phyloP scores from a whole-genome alignment of 495 filamentous ascomycete genomes.

The Echria macrotheca region DNA sequence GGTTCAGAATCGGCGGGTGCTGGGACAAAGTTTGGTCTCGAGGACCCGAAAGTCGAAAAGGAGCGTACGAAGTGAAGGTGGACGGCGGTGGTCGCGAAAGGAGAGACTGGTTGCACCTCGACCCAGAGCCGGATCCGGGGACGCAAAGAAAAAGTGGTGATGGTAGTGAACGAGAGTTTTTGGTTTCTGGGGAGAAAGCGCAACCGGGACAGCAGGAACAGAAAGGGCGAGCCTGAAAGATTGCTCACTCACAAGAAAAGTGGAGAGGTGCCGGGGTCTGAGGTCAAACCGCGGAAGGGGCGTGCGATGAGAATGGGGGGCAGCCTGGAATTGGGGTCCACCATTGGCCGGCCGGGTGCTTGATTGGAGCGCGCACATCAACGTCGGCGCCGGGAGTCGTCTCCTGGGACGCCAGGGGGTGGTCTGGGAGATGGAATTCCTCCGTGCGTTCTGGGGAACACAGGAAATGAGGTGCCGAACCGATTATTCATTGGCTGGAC shows the following conservation, averaged over 20 bases:
- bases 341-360: slow-evolving; percentile 17
- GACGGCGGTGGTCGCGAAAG: slow-evolving; percentile 1
- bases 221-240: slow-evolving; percentile 19
- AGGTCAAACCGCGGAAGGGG: slow-evolving; percentile 16
- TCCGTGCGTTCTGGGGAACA: slow-evolving; percentile 16
- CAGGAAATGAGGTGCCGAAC: slow-evolving; percentile 18
- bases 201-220: slow-evolving; percentile 10
- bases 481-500: slow-evolving; percentile 17
- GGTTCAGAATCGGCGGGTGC: background rate
- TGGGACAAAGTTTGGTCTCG: no score
- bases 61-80: slow-evolving; percentile 19
- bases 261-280: slow-evolving; percentile 18
- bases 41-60: slow-evolving; percentile 5
- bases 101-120: slow-evolving; percentile 9
- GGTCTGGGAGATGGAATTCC: slow-evolving; percentile 5
- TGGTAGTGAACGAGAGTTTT: slow-evolving; percentile 17
- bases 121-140: background rate
- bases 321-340: slow-evolving; percentile 16
- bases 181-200: slow-evolving; percentile 24
- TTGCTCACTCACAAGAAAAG: slow-evolving; percentile 17
- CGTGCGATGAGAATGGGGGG: slow-evolving; percentile 12
- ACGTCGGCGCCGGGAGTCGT: background rate
- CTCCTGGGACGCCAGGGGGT: slow-evolving; percentile 11
- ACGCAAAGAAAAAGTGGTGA: slow-evolving; percentile 10
- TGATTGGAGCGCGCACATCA: slow-evolving; percentile 17